A percentile compares a stretch with the other conserved stretches of the same genome.
phyloP scores from a whole-genome alignment of 2,329 filamentous ascomycete genomes.

The Trichoderma atrobrunneum region DNA sequence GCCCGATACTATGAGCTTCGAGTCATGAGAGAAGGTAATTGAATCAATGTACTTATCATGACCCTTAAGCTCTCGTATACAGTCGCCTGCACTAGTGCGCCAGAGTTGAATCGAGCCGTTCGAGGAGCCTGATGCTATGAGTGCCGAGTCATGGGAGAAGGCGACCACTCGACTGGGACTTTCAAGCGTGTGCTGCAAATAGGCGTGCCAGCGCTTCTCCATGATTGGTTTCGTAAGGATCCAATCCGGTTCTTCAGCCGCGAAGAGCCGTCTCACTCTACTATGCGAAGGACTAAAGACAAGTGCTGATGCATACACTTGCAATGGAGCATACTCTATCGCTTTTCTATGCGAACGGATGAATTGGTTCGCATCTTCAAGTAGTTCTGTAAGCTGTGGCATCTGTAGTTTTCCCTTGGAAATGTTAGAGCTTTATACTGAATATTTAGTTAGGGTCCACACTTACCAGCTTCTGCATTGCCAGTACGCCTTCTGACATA shows the following conservation, averaged over 20 bases:
- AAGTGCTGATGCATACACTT: neutral
- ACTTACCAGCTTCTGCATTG: neutral
- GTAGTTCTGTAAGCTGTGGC: neutral
- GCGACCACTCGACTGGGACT: accelerated
- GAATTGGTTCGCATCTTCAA: neutral
- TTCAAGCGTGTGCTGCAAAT: neutral
- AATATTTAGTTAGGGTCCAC: neutral
- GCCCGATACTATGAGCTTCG: neutral
- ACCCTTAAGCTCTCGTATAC: neutral
- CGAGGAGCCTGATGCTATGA: neutral
- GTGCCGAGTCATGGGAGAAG: neutral
- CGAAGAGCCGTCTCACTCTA: neutral
- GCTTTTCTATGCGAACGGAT: neutral
- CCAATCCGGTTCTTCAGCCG: neutral
- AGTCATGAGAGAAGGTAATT: neutral
- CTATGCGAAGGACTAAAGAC: neutral
- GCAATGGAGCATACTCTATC: neutral
- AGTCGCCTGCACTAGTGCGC: neutral
- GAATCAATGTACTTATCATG: accelerated
- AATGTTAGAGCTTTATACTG: neutral
- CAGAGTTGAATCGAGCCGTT: neutral
- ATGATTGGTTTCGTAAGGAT: neutral
- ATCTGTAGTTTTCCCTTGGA: neutral
- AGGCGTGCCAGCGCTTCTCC: neutral
- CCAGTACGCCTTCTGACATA: neutral